Evolutionary conservation across 164 flowering plant species (phyloP).

Genomic region (Stephania cephalantha): DNA sequence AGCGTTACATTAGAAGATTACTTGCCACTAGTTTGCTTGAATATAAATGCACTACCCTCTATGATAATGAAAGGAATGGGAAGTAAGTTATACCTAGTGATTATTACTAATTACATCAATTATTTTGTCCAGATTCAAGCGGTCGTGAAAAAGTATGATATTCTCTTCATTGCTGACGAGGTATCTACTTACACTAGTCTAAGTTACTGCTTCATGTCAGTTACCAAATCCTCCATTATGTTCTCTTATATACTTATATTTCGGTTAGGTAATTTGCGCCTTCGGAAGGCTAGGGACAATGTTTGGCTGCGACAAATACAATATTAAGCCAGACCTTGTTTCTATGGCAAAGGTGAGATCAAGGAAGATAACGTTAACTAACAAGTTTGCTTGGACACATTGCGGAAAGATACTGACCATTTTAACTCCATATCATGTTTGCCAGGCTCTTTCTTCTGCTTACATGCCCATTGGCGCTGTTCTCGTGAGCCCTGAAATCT

Average conservation of each 20-base stretch:
- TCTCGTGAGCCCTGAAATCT: slow-evolving; percentile 81
- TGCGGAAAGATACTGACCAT: background rate
- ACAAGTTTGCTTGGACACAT: background rate
- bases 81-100: background rate
- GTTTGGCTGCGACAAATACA: slow-evolving; percentile 93
- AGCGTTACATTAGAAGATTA: background rate
- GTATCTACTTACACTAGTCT: slow-evolving; percentile 26
- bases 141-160: slow-evolving; percentile 82
- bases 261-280: slow-evolving; percentile 73
- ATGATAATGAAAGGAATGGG: background rate
- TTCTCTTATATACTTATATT: background rate
- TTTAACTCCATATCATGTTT: slow-evolving; percentile 3
- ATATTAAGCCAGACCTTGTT: slow-evolving; percentile 93
- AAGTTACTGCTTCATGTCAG: slow-evolving; percentile 2
- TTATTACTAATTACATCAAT: background rate
- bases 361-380: background rate
- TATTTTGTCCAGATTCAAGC: slow-evolving; percentile 62
- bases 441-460: slow-evolving; percentile 81
- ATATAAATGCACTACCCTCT: background rate
- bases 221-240: background rate
- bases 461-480: slow-evolving; percentile 98
- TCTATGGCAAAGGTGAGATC: slow-evolving; percentile 74
- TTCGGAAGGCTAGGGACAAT: slow-evolving; percentile 97
- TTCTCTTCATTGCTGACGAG: slow-evolving; percentile 94
- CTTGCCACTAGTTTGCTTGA: background rate